A percentile compares a stretch with the other conserved stretches of the same genome.
Evolutionary conservation across 1,284 basidiomycete species (phyloP).

Genomic region (Tetrapyrgos nigripes): DNA sequence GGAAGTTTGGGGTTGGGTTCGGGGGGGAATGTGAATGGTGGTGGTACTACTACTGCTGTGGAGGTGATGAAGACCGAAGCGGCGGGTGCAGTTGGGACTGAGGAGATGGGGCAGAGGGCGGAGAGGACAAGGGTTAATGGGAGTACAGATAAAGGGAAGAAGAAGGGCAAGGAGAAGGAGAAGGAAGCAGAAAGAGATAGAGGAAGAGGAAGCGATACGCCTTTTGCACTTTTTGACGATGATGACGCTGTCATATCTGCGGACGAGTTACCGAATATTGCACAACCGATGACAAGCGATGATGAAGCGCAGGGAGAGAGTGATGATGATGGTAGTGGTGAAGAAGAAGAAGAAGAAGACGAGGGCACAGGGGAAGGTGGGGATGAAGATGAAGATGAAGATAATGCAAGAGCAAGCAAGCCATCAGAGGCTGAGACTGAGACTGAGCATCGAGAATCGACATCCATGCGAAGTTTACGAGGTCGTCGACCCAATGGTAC

Average conservation of each 20-base stretch:
- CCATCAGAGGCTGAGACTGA: too few relatives aligned
- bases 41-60: neutral
- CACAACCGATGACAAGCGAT: neutral
- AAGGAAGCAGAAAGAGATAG: slow-evolving; percentile 6
- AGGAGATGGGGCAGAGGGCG: neutral
- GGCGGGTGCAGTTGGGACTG: slow-evolving; percentile 30
- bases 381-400: neutral
- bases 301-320: slow-evolving; percentile 1
- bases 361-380: neutral
- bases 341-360: neutral
- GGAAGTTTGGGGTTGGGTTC: too few relatives aligned
- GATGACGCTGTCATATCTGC: slow-evolving; percentile 18
- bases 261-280: slow-evolving; percentile 4
- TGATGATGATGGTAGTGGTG: neutral
- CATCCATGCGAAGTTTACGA: neutral
- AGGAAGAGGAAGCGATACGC: slow-evolving; percentile 6
- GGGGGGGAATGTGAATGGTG: neutral
- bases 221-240: slow-evolving; percentile 17
- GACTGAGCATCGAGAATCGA: too few relatives aligned
- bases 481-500: neutral
- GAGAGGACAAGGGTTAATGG: neutral
- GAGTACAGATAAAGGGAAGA: slow-evolving; percentile 14
- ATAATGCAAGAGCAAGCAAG: too few relatives aligned
- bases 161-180: slow-evolving; percentile 23
- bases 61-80: slow-evolving; percentile 48